A percentile compares a stretch with the other conserved stretches of the same genome.
Evolutionary conservation across 352 stramenopile genomes (phyloP).

Genomic region (Phytophthora sansomeana): DNA sequence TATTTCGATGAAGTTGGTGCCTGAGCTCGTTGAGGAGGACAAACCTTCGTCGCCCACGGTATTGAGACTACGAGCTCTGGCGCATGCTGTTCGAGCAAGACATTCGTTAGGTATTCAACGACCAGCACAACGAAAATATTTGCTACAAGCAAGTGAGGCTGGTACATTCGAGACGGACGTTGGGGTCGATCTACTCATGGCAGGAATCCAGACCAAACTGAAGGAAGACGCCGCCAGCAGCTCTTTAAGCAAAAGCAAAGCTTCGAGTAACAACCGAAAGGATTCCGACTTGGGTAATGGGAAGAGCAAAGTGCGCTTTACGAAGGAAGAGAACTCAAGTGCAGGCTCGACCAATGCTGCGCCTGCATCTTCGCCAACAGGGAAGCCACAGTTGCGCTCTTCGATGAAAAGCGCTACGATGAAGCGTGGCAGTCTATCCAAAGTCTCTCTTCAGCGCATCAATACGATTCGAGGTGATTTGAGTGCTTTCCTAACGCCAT

Average conservation of each 20-base stretch:
- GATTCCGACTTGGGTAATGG: neutral
- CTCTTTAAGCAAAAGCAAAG: constrained; percentile 10
- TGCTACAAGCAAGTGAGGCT: constrained; percentile 47
- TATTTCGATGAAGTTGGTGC: constrained; percentile 20
- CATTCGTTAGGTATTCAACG: constrained; percentile 54
- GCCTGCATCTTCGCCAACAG: neutral
- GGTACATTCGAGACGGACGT: constrained; percentile 51
- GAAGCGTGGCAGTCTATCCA: constrained; percentile 15
- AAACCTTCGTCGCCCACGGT: constrained; percentile 51
- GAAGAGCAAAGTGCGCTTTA: constrained; percentile 26
- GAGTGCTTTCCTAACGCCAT: constrained; percentile 28
- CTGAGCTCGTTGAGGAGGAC: constrained; percentile 16
- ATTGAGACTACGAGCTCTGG: constrained; percentile 51
- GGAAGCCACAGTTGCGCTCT: constrained; percentile 1
- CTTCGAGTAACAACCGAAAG: constrained; percentile 8
- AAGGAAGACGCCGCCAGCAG: constrained; percentile 32
- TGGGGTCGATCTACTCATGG: constrained; percentile 40
- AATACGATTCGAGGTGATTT: constrained; percentile 51
- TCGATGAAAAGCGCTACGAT: constrained; percentile 22
- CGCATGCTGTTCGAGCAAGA: constrained; percentile 59
- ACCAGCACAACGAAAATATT: constrained; percentile 47
- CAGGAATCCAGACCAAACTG: constrained; percentile 39
- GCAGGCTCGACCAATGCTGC: neutral
- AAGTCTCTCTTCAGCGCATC: constrained; percentile 33
- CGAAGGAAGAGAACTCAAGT: constrained; percentile 7